phyloP scores from a whole-genome alignment of 495 filamentous ascomycete species.

The Annulohypoxylon maeteangense region DNA sequence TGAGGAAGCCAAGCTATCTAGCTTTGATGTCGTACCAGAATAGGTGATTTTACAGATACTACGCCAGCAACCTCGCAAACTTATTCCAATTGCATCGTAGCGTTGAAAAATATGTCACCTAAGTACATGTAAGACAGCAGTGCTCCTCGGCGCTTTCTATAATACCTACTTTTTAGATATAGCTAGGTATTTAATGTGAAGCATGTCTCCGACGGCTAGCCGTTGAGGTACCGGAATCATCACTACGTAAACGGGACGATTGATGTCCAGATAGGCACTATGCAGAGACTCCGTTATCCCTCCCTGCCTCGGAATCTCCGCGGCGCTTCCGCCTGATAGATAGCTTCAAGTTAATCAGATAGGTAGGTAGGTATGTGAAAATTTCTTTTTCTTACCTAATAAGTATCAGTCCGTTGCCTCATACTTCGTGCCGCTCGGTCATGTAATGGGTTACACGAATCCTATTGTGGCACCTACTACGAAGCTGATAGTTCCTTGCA shows the following conservation, averaged over 20 bases:
- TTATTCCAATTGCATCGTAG: not conserved
- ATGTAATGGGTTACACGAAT: not conserved
- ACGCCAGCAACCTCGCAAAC: not conserved
- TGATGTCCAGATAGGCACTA: not conserved
- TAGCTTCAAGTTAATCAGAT: too few species aligned
- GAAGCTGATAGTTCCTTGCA: not conserved
- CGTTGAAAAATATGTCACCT: not conserved
- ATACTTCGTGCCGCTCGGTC: not conserved
- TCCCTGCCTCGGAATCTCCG: not conserved
- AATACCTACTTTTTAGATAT: not conserved
- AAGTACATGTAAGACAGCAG: not conserved
- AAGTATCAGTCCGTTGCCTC: too few species aligned
- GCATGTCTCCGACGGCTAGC: not conserved
- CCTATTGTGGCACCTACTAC: not conserved
- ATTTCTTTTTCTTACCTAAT: too few species aligned
- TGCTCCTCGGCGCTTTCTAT: not conserved
- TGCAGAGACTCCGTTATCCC: not conserved
- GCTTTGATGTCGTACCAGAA: not conserved
- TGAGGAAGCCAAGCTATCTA: not conserved
- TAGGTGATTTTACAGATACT: not conserved
- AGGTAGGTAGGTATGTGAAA: too few species aligned
- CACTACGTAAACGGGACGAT: not conserved
- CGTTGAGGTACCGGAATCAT: not conserved
- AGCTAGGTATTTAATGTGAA: not conserved
- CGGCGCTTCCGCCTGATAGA: not conserved